These are phyloP conservation scores for Baudoinia panamericana DNA, from an alignment of 495 filamentous ascomycete species.

Conservation along the genomic window DNA sequence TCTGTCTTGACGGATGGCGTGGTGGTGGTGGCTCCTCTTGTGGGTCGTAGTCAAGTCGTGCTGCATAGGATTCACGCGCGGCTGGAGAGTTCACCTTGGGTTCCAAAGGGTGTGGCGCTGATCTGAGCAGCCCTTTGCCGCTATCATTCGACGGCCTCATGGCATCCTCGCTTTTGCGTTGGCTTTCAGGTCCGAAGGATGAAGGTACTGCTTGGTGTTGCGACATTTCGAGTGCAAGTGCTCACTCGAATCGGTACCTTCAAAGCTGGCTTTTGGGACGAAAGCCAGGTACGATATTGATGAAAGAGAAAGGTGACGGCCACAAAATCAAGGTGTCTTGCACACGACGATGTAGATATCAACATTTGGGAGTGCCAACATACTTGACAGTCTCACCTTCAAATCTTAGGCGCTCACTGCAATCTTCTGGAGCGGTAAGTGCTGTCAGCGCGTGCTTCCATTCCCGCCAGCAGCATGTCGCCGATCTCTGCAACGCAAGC, in stretches of 20 bases:
- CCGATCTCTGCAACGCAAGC: neutral
- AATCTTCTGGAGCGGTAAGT: neutral
- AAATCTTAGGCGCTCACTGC: too few species aligned
- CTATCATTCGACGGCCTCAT: constrained; percentile 8
- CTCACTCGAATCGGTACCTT: neutral
- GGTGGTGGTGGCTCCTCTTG: constrained; percentile 6
- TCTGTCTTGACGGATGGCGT: constrained; percentile 9
- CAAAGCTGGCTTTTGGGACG: too few species aligned
- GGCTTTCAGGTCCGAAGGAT: neutral
- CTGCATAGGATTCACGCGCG: constrained; percentile 2
- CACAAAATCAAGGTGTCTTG: neutral
- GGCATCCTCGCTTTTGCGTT: neutral
- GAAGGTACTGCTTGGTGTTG: neutral
- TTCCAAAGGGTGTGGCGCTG: constrained; percentile 5
- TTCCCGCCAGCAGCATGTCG: neutral
- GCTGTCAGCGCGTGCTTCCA: constrained; percentile 5
- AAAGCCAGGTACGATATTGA: neutral
- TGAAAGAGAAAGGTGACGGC: neutral
- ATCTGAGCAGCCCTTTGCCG: constrained; percentile 3
- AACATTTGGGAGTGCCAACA: neutral
- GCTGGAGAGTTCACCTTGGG: neutral
- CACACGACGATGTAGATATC: neutral
- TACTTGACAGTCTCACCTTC: neutral
- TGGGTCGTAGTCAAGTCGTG: constrained; percentile 5
- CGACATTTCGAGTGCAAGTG: neutral